Percentiles rank a stretch among this genome's conserved stretches.
Evolutionary conservation across 83 land plant genomes (phyloP).

Genomic region (Diphasiastrum complanatum): DNA sequence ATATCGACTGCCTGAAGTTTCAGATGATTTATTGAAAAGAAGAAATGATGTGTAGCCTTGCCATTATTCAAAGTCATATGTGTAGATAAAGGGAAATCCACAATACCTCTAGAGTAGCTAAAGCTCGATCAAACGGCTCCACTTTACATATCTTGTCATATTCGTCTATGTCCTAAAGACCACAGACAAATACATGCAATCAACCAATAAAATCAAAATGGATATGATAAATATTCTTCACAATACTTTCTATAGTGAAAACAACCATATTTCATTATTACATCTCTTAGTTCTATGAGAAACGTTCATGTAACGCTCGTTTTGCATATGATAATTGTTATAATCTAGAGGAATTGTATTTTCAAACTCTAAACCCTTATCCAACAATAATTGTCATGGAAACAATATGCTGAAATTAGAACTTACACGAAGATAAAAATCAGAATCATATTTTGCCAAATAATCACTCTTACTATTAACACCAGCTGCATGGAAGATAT

Average conservation of each 20-base stretch:
- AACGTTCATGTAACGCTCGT: background rate
- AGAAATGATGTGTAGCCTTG: background rate
- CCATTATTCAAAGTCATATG: background rate
- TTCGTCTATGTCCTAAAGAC: slow-evolving; percentile 29
- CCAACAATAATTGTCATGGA: background rate
- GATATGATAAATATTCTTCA: too few relatives aligned
- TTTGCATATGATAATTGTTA: background rate
- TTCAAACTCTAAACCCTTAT: background rate
- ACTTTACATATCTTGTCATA: slow-evolving; percentile 40
- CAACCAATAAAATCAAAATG: too few relatives aligned
- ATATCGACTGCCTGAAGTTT: background rate
- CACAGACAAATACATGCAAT: background rate
- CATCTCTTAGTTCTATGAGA: too few relatives aligned
- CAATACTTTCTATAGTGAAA: too few relatives aligned
- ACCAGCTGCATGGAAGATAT: slow-evolving; percentile 31
- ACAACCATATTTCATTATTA: background rate
- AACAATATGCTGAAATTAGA: background rate
- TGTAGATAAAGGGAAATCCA: background rate
- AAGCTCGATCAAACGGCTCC: slow-evolving; percentile 34
- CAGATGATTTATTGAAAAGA: background rate
- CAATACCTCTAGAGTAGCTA: slow-evolving; percentile 28
- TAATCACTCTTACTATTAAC: slow-evolving; percentile 29
- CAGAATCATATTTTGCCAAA: slow-evolving; percentile 23
- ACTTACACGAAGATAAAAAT: slow-evolving; percentile 32
- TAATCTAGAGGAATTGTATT: background rate